Percentiles rank a stretch among this genome's conserved stretches.
Evolutionary conservation across 169 alveolate species (phyloP).

Genomic region (Eimeria zaria): DNA sequence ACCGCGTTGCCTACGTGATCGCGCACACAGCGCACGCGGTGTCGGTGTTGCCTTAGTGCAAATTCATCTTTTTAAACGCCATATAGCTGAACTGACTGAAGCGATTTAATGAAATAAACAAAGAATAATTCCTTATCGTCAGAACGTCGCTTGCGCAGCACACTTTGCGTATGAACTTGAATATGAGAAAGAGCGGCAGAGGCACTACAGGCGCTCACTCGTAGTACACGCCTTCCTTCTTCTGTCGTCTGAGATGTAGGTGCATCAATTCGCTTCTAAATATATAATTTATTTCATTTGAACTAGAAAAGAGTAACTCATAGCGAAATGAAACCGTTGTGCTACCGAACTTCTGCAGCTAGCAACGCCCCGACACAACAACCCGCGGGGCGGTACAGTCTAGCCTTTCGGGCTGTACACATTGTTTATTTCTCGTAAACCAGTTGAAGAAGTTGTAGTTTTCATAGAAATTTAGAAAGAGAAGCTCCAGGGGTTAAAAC

Average conservation of each 20-base stretch:
- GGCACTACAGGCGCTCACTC: background rate
- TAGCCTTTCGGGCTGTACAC: too few relatives aligned
- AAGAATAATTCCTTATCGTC: background rate
- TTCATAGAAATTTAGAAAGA: too few relatives aligned
- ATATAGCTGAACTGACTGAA: background rate
- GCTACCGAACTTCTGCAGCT: background rate
- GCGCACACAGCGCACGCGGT: background rate
- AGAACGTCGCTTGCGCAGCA: background rate
- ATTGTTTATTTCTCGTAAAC: too few relatives aligned
- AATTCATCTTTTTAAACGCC: background rate
- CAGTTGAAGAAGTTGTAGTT: too few relatives aligned
- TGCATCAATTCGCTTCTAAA: background rate
- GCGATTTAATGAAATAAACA: background rate
- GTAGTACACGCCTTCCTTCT: background rate
- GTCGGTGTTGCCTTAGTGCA: constrained; percentile 11
- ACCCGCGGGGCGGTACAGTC: background rate
- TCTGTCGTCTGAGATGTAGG: background rate
- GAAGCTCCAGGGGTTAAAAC: background rate
- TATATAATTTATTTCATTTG: background rate
- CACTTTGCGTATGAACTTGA: background rate
- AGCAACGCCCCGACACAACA: background rate
- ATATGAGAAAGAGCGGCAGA: background rate
- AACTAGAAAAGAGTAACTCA: background rate
- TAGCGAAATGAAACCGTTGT: background rate
- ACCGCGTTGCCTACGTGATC: constrained; percentile 9